Evolutionary conservation across 768 basidiomycete genomes (phyloP).

Genomic region (Phaffia australis): DNA sequence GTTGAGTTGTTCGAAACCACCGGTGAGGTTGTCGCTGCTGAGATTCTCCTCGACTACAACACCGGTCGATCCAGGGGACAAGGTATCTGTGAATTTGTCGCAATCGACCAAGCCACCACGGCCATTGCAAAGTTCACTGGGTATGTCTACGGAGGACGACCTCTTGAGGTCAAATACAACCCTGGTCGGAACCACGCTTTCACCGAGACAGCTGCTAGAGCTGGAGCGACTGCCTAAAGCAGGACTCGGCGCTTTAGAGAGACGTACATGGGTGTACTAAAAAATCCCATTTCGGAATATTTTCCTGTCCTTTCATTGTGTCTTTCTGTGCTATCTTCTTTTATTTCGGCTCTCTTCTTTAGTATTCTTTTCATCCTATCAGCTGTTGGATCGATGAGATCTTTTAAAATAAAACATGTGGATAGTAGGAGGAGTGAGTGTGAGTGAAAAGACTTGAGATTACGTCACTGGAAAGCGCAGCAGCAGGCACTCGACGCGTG

Average conservation of each 20-base stretch:
- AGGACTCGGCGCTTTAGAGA: no score
- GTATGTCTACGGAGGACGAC: slow-evolving; percentile 49
- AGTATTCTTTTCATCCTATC: neutral
- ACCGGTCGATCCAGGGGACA: slow-evolving; percentile 69
- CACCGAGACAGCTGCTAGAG: slow-evolving; percentile 76
- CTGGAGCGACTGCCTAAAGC: slow-evolving; percentile 35
- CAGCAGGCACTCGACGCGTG: neutral
- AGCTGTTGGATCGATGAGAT: no score
- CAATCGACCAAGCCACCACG: slow-evolving; percentile 78
- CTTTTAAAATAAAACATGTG: neutral
- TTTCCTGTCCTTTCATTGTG: neutral
- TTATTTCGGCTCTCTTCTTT: neutral
- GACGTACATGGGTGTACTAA: no score
- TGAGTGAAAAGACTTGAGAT: no score
- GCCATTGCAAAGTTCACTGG: slow-evolving; percentile 95
- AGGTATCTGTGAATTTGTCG: slow-evolving; percentile 89
- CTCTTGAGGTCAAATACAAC: slow-evolving; percentile 75
- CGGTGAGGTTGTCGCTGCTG: slow-evolving; percentile 84
- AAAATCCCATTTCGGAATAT: neutral
- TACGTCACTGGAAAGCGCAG: no score
- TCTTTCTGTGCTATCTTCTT: no score
- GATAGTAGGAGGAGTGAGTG: neutral
- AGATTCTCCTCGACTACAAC: slow-evolving; percentile 84
- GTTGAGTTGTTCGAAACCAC: slow-evolving; percentile 98
- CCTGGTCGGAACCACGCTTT: slow-evolving; percentile 84